These are phyloP conservation scores for Ensete ventricosum DNA, from an alignment of 176 grass and related monocot species.

Conservation along the genomic window DNA sequence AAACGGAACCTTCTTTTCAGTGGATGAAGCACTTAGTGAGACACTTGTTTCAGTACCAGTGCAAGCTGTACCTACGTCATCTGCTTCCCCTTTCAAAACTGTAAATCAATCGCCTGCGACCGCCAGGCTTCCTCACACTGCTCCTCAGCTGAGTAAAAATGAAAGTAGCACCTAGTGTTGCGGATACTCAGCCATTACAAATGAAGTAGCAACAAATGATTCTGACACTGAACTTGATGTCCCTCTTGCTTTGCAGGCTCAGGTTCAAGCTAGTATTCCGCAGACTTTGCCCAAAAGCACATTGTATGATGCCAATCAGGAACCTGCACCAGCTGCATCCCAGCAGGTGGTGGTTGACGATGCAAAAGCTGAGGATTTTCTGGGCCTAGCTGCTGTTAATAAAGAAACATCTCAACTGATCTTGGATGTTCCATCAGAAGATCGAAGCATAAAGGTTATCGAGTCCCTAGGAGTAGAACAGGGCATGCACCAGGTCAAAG, in stretches of 20 bases:
- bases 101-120: not conserved
- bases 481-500: not conserved
- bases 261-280: not conserved
- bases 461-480: not conserved
- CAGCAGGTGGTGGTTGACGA: not conserved
- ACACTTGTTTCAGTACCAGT: constrained; percentile 6
- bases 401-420: not conserved
- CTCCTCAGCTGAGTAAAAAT: not conserved
- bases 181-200: not conserved
- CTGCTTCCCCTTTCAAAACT: not conserved
- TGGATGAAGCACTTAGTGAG: not conserved
- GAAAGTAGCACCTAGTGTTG: not conserved
- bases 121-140: not conserved
- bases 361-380: not conserved
- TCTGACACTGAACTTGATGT: not conserved
- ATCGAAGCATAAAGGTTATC: not conserved
- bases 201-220: not conserved
- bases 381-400: not conserved
- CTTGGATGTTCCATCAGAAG: not conserved
- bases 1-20: not conserved
- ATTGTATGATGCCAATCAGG: not conserved
- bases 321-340: not conserved
- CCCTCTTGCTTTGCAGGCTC: not conserved
- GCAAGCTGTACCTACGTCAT: not conserved
- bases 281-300: not conserved